phyloP scores from a whole-genome alignment of 2,329 filamentous ascomycete genomes.

The Aspergillus latus region DNA sequence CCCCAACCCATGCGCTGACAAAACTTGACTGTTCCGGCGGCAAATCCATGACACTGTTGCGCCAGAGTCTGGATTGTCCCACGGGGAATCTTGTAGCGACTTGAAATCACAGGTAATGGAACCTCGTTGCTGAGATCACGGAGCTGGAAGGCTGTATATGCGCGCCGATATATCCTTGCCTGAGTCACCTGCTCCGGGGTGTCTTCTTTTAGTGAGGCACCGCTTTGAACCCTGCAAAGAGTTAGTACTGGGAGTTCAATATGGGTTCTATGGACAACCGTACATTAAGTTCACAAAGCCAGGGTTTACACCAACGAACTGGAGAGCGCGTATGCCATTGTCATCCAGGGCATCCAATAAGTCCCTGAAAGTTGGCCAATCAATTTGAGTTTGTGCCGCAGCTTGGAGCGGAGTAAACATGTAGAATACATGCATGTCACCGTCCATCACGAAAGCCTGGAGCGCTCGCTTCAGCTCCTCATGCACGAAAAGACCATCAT shows the following conservation, averaged over 20 bases:
- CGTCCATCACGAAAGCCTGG: conserved; percentile 74
- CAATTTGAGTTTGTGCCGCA: conserved; percentile 51
- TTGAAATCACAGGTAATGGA: conserved; percentile 67
- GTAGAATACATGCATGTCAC: conserved; percentile 77
- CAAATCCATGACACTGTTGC: conserved; percentile 75
- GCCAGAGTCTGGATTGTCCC: conserved; percentile 70
- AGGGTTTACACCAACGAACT: conserved; percentile 67
- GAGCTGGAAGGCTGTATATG: conserved; percentile 74
- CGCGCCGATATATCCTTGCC: conserved; percentile 67
- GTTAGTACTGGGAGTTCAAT: conserved; percentile 6
- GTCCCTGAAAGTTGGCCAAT: conserved; percentile 71
- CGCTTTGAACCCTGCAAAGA: conserved; percentile 63
- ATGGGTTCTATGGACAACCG: conserved; percentile 21
- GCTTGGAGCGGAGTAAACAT: conserved; percentile 71
- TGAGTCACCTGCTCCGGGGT: conserved; percentile 61
- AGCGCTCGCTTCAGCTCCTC: conserved; percentile 67
- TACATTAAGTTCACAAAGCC: conserved; percentile 67
- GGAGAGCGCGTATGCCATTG: conserved; percentile 67
- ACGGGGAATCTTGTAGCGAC: conserved; percentile 68
- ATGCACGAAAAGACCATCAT: conserved; percentile 72
- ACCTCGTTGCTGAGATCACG: conserved; percentile 75
- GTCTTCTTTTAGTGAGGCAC: conserved; percentile 59
- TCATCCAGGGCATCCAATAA: conserved; percentile 71
- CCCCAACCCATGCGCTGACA: conserved; percentile 76
- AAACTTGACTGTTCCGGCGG: conserved; percentile 76